These are phyloP conservation scores for Euphorbia corollata DNA, from an alignment of 441 rosid species.

Conservation along the genomic window DNA sequence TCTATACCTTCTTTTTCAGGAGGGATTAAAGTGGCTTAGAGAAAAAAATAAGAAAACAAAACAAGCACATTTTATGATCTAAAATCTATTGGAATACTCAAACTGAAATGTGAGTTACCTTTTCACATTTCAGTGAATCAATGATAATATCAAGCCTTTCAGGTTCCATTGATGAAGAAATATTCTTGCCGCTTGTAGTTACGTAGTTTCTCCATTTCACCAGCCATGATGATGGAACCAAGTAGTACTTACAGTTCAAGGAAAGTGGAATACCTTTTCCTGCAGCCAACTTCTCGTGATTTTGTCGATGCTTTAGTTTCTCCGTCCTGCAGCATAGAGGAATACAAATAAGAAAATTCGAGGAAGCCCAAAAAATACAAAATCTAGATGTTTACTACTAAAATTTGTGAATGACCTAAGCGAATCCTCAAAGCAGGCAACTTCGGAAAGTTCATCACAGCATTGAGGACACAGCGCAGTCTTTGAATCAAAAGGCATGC, in stretches of 20 bases:
- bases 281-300: constrained; percentile 71
- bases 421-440: constrained; percentile 81
- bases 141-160: constrained; percentile 58
- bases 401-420: constrained; percentile 45
- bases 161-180: constrained; percentile 58
- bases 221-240: constrained; percentile 85
- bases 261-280: constrained; percentile 60
- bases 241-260: constrained; percentile 52
- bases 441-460: constrained; percentile 77
- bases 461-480: constrained; percentile 65
- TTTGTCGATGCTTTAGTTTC: constrained; percentile 78
- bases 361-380: background rate
- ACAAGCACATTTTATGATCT: no score
- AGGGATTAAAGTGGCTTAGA: background rate
- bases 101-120: constrained; percentile 41
- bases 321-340: constrained; percentile 50
- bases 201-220: constrained; percentile 79
- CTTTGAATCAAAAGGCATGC: constrained; percentile 52
- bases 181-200: constrained; percentile 62
- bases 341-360: constrained; percentile 17
- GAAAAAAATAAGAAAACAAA: no score
- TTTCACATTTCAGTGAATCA: constrained; percentile 63
- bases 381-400: no score
- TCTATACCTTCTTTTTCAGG: background rate
- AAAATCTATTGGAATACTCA: background rate